Percentiles rank a stretch among this genome's conserved stretches.
phyloP scores from a whole-genome alignment of 257 asterid species.

The Perilla frutescens region DNA sequence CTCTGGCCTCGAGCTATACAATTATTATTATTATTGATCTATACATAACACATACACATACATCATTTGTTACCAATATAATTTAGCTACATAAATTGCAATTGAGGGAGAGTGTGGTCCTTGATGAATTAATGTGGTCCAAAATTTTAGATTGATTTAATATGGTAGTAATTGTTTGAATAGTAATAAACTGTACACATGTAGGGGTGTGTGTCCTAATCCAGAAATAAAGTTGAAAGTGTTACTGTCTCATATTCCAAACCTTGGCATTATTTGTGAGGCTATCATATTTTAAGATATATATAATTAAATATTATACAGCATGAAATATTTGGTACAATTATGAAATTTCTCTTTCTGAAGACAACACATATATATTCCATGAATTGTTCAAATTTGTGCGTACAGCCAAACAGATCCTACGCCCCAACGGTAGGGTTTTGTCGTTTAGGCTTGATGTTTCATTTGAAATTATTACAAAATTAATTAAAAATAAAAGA shows the following conservation, averaged over 20 bases:
- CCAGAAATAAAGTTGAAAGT: conserved; percentile 27
- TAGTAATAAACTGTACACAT: conserved; percentile 31
- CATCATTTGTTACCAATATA: not conserved
- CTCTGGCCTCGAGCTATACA: no score
- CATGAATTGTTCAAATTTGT: not conserved
- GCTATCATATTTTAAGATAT: not conserved
- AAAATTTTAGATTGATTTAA: not conserved
- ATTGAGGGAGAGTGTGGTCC: conserved; percentile 20
- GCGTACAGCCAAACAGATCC: not conserved
- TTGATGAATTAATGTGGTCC: conserved; percentile 27
- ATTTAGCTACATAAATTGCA: conserved; percentile 3
- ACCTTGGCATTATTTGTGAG: conserved; percentile 10
- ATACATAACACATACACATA: no score
- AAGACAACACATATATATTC: not conserved
- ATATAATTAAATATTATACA: not conserved
- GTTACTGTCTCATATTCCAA: conserved; percentile 34
- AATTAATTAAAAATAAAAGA: no score
- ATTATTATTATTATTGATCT: no score
- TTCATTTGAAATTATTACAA: no score
- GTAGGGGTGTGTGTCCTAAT: conserved; percentile 26
- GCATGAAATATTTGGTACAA: conserved; percentile 5
- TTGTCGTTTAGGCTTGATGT: not conserved
- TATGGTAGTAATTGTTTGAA: not conserved
- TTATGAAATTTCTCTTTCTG: not conserved
- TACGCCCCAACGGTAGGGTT: not conserved